Evolutionary conservation across 192 early-diverging fungal species (phyloP), one percentile per base, ranked within the genome.

Genomic region (Kickxella alabastrina): DNA sequence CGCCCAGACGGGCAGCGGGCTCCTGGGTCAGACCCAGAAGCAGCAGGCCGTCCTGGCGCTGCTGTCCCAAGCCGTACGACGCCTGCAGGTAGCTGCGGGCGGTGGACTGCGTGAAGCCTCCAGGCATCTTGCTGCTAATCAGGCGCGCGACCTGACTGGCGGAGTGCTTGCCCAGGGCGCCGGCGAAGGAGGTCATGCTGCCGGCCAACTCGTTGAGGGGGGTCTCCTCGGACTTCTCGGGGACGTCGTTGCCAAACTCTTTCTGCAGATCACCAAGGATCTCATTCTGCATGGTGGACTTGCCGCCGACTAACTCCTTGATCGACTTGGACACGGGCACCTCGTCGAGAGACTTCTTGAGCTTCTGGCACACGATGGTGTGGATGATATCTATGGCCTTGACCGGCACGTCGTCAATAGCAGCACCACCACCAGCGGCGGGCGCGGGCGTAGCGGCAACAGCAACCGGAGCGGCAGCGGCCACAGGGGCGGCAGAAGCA

Each of bases 281-380:
- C 62, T 94, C 92, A 77, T 94, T 94, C 65, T 94, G 91, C 35
- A 94, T 78, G 43, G 93, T 96, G 6, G 89, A 91, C 78, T 96
- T 96, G 66, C 93, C 93, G 45, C 89, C 92, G 36, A 94, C 92
- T 24, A 96, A 84, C 61, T 96, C 93, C 81, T 96, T 75, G 56
- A 75, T 66, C 50, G 85, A 83, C 80, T 68, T 68, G 52, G 38
- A 43, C 25, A 84, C 62, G 12, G 90, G 85, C 38, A 96, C 76
- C 49, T 96, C 91, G 24, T 82, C 79, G 4, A 91, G 70, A 1
- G 87, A 61, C 80, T 93, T 96, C 80, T 96, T 96, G 49, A 94
- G 81, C 76, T 95, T 95, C 62, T 95, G 88, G 31, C 91, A 89
- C 65, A 94, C 86, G 38, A 95, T 68, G 45, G 80, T 85, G 39